These are phyloP conservation scores for Rhizomucor pusillus DNA, from an alignment of 371 early-diverging fungal species.

Conservation along the genomic window DNA sequence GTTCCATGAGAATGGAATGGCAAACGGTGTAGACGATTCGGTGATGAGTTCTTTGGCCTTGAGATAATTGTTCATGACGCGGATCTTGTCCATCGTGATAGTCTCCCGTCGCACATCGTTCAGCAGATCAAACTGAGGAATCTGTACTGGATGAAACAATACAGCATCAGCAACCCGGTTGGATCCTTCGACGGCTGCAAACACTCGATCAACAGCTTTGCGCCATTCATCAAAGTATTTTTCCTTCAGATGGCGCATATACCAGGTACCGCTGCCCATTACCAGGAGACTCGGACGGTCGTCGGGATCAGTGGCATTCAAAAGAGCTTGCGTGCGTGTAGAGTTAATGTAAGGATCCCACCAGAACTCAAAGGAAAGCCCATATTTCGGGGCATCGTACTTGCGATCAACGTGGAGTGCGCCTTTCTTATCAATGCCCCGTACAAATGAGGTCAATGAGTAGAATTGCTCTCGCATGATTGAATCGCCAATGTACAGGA, in stretches of 20 bases:
- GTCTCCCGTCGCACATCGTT: constrained; percentile 34
- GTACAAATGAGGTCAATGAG: constrained; percentile 43
- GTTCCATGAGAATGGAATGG: constrained; percentile 56
- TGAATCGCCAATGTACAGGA: constrained; percentile 71
- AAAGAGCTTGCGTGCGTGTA: constrained; percentile 27
- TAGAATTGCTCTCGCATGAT: constrained; percentile 62
- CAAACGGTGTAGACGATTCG: constrained; percentile 25
- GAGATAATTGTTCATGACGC: constrained; percentile 57
- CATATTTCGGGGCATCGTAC: constrained; percentile 18
- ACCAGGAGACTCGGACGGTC: constrained; percentile 45
- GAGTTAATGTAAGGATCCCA: constrained; percentile 70
- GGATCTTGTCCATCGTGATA: constrained; percentile 45
- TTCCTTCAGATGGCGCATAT: constrained; percentile 44
- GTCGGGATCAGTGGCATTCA: constrained; percentile 13
- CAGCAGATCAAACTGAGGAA: constrained; percentile 34
- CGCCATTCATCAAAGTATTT: constrained; percentile 50
- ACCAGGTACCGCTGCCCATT: constrained; percentile 62
- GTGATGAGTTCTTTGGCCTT: constrained; percentile 11
- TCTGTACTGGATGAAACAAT: constrained; percentile 39
- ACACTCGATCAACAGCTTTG: constrained; percentile 35
- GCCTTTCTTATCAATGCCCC: constrained; percentile 24
- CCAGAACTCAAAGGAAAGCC: constrained; percentile 51
- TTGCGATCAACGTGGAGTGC: constrained; percentile 33
- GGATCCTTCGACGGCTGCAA: constrained; percentile 21
- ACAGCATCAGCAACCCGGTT: constrained; percentile 30